Conservation (phyloP, 1,139 yeast genomes). For the Lodderomyces elongisporus region DNA sequence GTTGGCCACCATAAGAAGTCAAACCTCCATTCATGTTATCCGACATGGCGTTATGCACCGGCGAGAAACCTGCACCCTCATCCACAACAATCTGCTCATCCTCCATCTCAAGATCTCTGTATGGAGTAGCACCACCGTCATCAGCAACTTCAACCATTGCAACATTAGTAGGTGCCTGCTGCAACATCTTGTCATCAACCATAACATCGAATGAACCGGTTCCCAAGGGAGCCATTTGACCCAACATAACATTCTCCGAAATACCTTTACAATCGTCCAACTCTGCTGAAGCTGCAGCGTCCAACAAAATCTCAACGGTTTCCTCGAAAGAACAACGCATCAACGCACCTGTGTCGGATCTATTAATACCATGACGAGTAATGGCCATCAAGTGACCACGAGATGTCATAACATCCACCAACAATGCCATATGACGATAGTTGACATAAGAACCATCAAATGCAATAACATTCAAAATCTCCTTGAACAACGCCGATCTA, state of each 20-base stretch:
- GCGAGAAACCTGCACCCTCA: slow-evolving; percentile 89
- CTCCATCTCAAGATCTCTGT: slow-evolving; percentile 74
- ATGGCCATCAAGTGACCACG: slow-evolving; percentile 98
- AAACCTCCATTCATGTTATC: slow-evolving; percentile 86
- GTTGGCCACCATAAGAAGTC: slow-evolving; percentile 81
- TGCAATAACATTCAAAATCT: slow-evolving; percentile 94
- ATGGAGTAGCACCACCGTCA: slow-evolving; percentile 94
- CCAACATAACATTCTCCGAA: slow-evolving; percentile 94
- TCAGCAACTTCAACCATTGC: slow-evolving; percentile 35
- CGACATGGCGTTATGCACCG: slow-evolving; percentile 78
- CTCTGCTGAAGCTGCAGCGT: slow-evolving; percentile 98
- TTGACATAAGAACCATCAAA: slow-evolving; percentile 99
- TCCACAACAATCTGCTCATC: slow-evolving; percentile 72
- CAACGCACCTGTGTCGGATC: slow-evolving; percentile 97
- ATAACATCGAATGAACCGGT: slow-evolving; percentile 97
- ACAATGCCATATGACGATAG: slow-evolving; percentile 95
- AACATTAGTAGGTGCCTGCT: slow-evolving; percentile 55
- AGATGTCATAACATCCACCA: slow-evolving; percentile 98
- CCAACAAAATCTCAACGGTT: slow-evolving; percentile 94
- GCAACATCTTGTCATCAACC: slow-evolving; percentile 87
- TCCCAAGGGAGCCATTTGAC: slow-evolving; percentile 98
- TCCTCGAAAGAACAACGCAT: slow-evolving; percentile 99
- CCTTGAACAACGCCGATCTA: slow-evolving; percentile 86
- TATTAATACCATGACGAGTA: slow-evolving; percentile 98
- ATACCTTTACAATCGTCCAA: slow-evolving; percentile 98